These are phyloP conservation scores for Flagelloscypha sp. DNA, from an alignment of 768 basidiomycete species.

Conservation along the genomic window DNA sequence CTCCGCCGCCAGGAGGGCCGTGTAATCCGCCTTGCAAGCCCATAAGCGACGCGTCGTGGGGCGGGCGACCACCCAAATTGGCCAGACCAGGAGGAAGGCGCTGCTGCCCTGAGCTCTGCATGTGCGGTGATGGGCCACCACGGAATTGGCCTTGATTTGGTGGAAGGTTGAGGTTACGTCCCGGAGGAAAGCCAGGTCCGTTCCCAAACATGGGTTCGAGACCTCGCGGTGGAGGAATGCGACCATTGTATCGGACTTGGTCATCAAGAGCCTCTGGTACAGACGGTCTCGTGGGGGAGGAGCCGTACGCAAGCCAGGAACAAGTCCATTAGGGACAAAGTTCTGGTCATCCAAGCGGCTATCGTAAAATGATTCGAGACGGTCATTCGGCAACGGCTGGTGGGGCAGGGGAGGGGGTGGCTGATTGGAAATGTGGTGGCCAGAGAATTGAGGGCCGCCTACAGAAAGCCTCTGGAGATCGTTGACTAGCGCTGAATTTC, in stretches of 20 bases:
- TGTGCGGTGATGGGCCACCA: constrained; percentile 57
- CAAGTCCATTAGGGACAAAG: constrained; percentile 80
- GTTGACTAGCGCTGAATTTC: constrained; percentile 23
- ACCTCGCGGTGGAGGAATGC: constrained; percentile 40
- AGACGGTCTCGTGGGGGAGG: constrained; percentile 54
- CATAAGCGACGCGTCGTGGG: constrained; percentile 64
- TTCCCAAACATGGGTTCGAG: constrained; percentile 53
- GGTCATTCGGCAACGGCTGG: constrained; percentile 32
- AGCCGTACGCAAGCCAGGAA: constrained; percentile 68
- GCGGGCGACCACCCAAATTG: constrained; percentile 74
- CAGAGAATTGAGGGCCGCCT: constrained; percentile 14
- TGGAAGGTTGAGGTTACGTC: constrained; percentile 44
- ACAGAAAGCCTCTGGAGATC: constrained; percentile 13
- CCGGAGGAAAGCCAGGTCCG: constrained; percentile 38
- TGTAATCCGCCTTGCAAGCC: constrained; percentile 40
- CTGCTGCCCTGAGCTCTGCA: constrained; percentile 40
- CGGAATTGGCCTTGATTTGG: constrained; percentile 60
- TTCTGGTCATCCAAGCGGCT: constrained; percentile 66
- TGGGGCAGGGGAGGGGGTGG: constrained; percentile 20
- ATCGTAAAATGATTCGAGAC: constrained; percentile 64
- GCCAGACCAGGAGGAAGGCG: constrained; percentile 75
- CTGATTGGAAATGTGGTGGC: constrained; percentile 21
- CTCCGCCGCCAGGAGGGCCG: no score
- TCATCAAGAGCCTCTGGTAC: constrained; percentile 59
- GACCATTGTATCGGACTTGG: constrained; percentile 48